Percentiles rank a stretch among this genome's conserved stretches.
Conservation (phyloP, 441 rosid species). For the Euphorbia schlechtendalii region DNA sequence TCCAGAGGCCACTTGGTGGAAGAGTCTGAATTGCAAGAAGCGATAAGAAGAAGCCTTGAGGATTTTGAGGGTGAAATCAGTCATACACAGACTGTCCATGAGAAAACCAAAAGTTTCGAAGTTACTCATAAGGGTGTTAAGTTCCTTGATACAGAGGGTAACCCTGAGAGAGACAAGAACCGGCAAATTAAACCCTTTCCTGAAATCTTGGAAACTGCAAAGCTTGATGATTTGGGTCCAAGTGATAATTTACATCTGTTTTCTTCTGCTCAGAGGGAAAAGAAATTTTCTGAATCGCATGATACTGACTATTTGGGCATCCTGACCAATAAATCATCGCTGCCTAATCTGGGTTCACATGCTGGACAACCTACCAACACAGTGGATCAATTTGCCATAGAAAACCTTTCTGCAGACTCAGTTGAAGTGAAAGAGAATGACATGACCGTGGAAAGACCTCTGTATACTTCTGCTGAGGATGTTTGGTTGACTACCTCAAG, state of each 20-base stretch:
- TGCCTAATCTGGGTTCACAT: slow-evolving; percentile 18
- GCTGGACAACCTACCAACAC: slow-evolving; percentile 21
- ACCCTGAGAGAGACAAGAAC: slow-evolving; percentile 22
- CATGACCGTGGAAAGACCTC: slow-evolving; percentile 19
- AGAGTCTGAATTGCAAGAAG: slow-evolving; percentile 82
- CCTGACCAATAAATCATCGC: slow-evolving; percentile 21
- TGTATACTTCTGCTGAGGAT: slow-evolving; percentile 29
- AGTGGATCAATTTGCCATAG: slow-evolving; percentile 8
- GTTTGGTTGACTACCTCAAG: too few relatives aligned
- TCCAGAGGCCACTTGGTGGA: slow-evolving; percentile 69
- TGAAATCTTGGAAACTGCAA: slow-evolving; percentile 27
- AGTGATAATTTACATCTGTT: slow-evolving; percentile 23
- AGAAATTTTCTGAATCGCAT: slow-evolving; percentile 21
- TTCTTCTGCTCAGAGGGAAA: slow-evolving; percentile 23
- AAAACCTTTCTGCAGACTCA: slow-evolving; percentile 29
- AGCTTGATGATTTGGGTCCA: slow-evolving; percentile 21
- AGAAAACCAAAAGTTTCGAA: slow-evolving; percentile 22
- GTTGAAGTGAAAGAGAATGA: slow-evolving; percentile 22
- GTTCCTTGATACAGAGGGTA: slow-evolving; percentile 24
- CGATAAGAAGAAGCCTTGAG: slow-evolving; percentile 76
- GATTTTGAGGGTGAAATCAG: slow-evolving; percentile 34
- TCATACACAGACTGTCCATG: slow-evolving; percentile 20
- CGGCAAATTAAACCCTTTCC: slow-evolving; percentile 21
- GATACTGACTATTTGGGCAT: slow-evolving; percentile 23
- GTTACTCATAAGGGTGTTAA: slow-evolving; percentile 16